Base-by-base conservation (phyloP, 176 grass and related monocot genomes). In the Puya raimondii region DNA sequence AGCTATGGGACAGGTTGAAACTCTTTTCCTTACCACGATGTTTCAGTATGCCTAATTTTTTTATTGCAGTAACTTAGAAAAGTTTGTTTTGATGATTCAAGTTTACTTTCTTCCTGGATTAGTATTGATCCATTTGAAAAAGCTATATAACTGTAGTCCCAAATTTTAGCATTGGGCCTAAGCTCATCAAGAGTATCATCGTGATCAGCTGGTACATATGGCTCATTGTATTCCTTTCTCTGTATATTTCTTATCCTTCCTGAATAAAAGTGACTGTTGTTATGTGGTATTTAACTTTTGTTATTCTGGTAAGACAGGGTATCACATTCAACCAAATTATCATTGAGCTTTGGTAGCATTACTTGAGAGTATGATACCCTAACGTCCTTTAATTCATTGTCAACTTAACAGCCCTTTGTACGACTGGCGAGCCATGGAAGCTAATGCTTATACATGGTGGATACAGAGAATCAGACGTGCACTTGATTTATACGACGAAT, bases 401-500 rank as follows among this genome's bases (percentile, higher is more conserved):
- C 51, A 77, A 66, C 53, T 76, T 21, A 76, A 21, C 72, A 96
- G 89, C 73, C 93, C 93, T 26, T 70, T 96, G 64, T 96, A 96
- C 47, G 84, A 96, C 69, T 96, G 93, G 93, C 83, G 82, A 71
- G 74, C 86, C 83, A 96, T 96, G 93, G 89, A 96, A 74, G 81
- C 49, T 52, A 80, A 77, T 48, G 86, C 84, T 4, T 96, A 89
- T 85, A 50, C 73, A 64, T 96, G 93, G 93, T 96, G 92, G 92
- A 63, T 87, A 85, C 78, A 89, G 65, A 91, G 92, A 88, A 96
- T 96, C 71, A 87, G 79, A 33, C 92, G 92, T 50, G 92, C 92
- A 13, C 86, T 96, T 87, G 92, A 96, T 85, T 84, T 96, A 61
- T 96, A 96, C 54, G 88, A 96, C 66, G 92, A 96, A 83, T 96